Base-by-base conservation (phyloP, 2,329 filamentous ascomycete genomes). In the Phaeosphaeriaceae sp. region DNA sequence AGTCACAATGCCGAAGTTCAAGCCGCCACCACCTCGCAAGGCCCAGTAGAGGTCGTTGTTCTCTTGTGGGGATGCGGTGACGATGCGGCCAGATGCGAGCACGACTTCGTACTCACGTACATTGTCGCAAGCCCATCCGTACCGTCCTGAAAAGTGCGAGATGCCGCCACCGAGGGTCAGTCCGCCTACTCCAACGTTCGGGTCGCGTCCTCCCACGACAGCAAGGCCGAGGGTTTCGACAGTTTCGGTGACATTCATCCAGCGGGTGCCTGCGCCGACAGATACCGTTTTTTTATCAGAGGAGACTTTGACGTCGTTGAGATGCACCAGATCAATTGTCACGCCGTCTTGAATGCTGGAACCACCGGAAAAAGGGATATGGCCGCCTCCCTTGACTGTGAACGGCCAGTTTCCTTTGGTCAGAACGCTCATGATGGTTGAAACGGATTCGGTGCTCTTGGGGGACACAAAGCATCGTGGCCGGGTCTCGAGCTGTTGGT, bases 341-440 rank as follows among this genome's bases (percentile, higher is more conserved):
- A 67, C 56, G 9, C 64, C 64, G n/a, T 46, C 50, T 3, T 65
- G 46, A 18, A 62, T 62, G 32, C 56, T 66, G 3, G 63, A 62
- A n/a, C 52, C 47, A 11, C 62, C 61, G 17, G 48, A 46, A 23
- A 52, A 52, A 4, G 53, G 48, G 15, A 53, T 45, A 35, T 61
- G 60, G 12, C 58, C 52, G 4, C 46, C 51, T 28, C 71, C 69
- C 38, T 71, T 73, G 8, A 78, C 65, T 5, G 74, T 73, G 42
- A 76, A 75, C 73, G 56, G 54, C 28, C 61, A 67, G n/a, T n/a
- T 37, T 53, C 46, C 6, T 46, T 52, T 3, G 53, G 33, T 6
- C 56, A 43, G 9, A 56, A 54, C 4, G 1, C 64, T 39, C 3
- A 66, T 39, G 1, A 52, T 11, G 7, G 54, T 58, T 1, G 62